Conservation (phyloP, 805 yeast species). For the Jamesozyma rosinii region DNA sequence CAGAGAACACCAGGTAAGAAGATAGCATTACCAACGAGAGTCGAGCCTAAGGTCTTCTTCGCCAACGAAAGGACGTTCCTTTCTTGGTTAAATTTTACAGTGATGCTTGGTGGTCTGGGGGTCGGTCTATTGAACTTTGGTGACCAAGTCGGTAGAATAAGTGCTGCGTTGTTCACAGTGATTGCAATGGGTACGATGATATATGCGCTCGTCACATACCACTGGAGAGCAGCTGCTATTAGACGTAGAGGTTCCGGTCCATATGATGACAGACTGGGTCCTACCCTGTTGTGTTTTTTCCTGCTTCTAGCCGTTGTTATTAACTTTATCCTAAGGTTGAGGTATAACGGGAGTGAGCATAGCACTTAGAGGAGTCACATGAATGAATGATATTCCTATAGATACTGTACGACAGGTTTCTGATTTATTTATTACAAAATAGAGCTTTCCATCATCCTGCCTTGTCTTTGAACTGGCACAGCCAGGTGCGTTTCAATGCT, state of each 20-base stretch:
- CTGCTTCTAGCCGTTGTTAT: constrained; percentile 86
- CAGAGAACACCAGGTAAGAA: constrained; percentile 78
- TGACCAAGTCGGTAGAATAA: constrained; percentile 82
- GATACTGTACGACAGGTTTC: no score
- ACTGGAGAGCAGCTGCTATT: constrained; percentile 99
- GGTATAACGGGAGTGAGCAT: constrained; percentile 3
- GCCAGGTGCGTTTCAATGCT: not conserved
- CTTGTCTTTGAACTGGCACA: not conserved
- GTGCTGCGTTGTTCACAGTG: constrained; percentile 88
- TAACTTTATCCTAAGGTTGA: constrained; percentile 71
- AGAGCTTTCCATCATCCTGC: not conserved
- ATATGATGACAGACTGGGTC: constrained; percentile 98
- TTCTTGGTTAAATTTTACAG: constrained; percentile 98
- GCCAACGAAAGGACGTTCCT: constrained; percentile 98
- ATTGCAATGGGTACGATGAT: constrained; percentile 98
- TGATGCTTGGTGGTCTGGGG: constrained; percentile 90
- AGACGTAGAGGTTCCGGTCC: constrained; percentile 97
- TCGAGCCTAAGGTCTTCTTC: constrained; percentile 97
- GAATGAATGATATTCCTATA: no score
- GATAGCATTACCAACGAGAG: constrained; percentile 95
- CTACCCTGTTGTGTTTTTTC: constrained; percentile 93
- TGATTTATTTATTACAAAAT: no score
- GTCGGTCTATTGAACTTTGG: constrained; percentile 95
- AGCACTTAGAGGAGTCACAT: no score
- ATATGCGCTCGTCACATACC: constrained; percentile 90